phyloP scores from a whole-genome alignment of 2,329 filamentous ascomycete species.

The Pseudohalonectria lignicola region DNA sequence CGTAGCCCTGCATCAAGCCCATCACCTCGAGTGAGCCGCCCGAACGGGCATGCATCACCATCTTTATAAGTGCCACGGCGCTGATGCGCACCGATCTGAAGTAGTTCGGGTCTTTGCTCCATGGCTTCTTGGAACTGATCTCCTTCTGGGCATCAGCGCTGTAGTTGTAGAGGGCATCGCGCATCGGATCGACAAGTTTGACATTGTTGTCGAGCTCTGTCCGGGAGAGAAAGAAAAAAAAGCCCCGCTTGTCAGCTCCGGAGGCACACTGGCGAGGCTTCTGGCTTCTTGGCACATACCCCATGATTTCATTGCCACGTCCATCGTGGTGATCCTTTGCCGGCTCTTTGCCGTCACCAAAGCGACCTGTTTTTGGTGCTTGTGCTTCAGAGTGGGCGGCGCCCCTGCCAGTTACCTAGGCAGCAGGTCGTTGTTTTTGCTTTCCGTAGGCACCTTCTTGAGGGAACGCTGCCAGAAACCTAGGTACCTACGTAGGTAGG shows the following conservation, averaged over 20 bases:
- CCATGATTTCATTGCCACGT: slow-evolving; percentile 49
- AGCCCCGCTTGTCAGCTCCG: neutral
- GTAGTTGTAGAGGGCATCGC: slow-evolving; percentile 88
- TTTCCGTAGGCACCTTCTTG: no score
- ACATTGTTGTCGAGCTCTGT: slow-evolving; percentile 81
- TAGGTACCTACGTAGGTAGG: no score
- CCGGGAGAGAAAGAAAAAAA: neutral
- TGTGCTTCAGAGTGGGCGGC: no score
- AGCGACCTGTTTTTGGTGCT: no score
- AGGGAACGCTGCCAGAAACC: no score
- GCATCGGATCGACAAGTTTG: slow-evolving; percentile 71
- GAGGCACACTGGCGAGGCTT: no score
- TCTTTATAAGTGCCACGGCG: slow-evolving; percentile 88
- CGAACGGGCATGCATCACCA: slow-evolving; percentile 98
- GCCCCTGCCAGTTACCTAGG: no score
- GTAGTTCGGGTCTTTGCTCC: slow-evolving; percentile 69
- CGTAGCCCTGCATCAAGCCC: slow-evolving; percentile 96
- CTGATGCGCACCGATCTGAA: slow-evolving; percentile 93
- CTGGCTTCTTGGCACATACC: slow-evolving; percentile 36
- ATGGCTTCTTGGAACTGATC: slow-evolving; percentile 56
- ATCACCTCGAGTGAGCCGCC: slow-evolving; percentile 90
- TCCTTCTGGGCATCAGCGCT: slow-evolving; percentile 56
- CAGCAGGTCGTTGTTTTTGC: no score
- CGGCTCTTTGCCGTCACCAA: no score
- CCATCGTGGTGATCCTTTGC: slow-evolving; percentile 36